phyloP scores from a whole-genome alignment of 257 asterid species.

The Capsicum baccatum region DNA sequence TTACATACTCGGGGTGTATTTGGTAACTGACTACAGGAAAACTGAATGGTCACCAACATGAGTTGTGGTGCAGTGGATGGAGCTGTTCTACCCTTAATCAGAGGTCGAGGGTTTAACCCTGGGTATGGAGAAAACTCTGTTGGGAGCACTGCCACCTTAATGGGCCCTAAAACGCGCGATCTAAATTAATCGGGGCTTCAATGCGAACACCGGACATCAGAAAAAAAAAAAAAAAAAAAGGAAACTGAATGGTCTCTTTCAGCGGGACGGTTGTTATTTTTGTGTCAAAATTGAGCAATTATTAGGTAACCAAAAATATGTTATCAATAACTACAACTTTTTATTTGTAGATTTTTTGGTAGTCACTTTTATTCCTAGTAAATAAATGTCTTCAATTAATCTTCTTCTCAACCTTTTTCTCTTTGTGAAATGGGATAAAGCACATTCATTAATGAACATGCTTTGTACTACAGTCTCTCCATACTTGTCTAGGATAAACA shows the following conservation, averaged over 20 bases:
- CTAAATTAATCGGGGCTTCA: no score
- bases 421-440: conserved; percentile 27
- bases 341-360: neutral
- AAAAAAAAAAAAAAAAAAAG: no score
- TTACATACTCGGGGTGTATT: neutral
- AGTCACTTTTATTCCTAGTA: neutral
- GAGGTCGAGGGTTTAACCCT: no score
- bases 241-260: neutral
- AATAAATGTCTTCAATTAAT: neutral
- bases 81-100: no score
- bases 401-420: neutral
- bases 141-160: no score
- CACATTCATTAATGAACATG: neutral
- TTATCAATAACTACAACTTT: neutral
- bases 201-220: no score
- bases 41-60: neutral
- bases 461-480: neutral
- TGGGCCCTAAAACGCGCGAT: no score
- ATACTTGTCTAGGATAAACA: neutral
- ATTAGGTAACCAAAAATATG: conserved; percentile 1
- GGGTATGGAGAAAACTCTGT: no score
- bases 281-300: conserved; percentile 22
- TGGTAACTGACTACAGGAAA: neutral
- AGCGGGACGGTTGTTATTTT: neutral
- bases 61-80: no score